Percentiles rank a stretch among this genome's conserved stretches.
phyloP scores from a whole-genome alignment of 2,329 filamentous ascomycete genomes.

The Colletotrichum sp. region DNA sequence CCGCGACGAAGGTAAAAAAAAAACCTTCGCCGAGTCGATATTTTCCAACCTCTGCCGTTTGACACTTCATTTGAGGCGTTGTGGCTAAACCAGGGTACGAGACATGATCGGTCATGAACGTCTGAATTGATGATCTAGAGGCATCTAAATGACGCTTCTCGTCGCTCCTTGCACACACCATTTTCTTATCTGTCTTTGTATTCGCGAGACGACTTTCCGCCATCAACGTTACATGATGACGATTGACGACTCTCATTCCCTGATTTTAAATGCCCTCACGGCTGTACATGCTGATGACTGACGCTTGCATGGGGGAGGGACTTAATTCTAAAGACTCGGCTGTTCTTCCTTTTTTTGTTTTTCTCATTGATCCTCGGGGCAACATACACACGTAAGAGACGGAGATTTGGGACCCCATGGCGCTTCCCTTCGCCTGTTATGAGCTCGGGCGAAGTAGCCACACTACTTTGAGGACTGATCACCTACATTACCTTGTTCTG shows the following conservation, averaged over 20 bases:
- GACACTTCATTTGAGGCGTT: slow-evolving; percentile 18
- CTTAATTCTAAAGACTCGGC: slow-evolving; percentile 23
- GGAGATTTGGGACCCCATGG: neutral
- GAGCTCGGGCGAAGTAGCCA: slow-evolving; percentile 8
- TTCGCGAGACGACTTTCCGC: slow-evolving; percentile 32
- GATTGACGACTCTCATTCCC: slow-evolving; percentile 41
- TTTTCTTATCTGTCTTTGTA: slow-evolving; percentile 28
- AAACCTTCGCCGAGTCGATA: neutral
- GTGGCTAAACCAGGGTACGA: neutral
- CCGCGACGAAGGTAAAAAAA: slow-evolving; percentile 40
- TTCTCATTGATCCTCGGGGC: neutral
- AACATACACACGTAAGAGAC: slow-evolving; percentile 18
- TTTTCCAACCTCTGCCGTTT: neutral
- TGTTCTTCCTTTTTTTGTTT: slow-evolving; percentile 16
- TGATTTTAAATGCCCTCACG: slow-evolving; percentile 36
- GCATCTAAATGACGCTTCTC: neutral
- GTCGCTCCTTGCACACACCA: slow-evolving; percentile 16
- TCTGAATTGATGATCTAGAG: slow-evolving; percentile 7
- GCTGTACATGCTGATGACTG: slow-evolving; percentile 50
- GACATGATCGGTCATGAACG: slow-evolving; percentile 11
- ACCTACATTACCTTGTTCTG: slow-evolving; percentile 10
- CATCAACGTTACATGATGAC: slow-evolving; percentile 33
- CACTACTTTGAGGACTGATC: neutral
- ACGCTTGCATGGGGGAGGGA: slow-evolving; percentile 42
- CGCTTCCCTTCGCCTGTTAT: slow-evolving; percentile 6